A percentile compares a stretch with the other conserved stretches of the same genome.
Conservation (phyloP, 192 early-diverging fungal species). For the Podochytrium sp. region DNA sequence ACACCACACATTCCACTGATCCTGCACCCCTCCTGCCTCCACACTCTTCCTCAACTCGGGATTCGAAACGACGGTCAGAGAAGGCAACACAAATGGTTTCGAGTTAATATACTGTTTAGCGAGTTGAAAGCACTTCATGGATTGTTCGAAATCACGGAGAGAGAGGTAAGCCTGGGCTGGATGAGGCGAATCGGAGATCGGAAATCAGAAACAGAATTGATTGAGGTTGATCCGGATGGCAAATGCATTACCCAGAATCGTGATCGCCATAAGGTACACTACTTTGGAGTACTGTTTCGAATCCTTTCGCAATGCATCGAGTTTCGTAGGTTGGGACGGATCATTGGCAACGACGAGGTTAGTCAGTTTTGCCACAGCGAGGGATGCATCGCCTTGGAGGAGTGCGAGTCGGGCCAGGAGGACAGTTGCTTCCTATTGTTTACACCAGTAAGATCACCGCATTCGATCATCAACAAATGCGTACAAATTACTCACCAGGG, state of each 20-base stretch:
- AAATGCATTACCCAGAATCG: constrained; percentile 11
- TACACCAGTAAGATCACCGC: too few species aligned
- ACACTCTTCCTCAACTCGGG: constrained; percentile 1
- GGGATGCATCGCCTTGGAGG: neutral
- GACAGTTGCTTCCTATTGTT: too few species aligned
- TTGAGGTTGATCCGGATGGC: neutral
- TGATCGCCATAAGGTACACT: constrained; percentile 9
- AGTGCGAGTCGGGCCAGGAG: constrained; percentile 8
- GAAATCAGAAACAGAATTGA: neutral
- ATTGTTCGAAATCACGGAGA: neutral
- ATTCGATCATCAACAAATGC: too few species aligned
- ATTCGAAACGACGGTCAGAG: neutral
- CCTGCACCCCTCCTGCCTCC: neutral
- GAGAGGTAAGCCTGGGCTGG: constrained; percentile 16
- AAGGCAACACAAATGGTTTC: constrained; percentile 2
- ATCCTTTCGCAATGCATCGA: constrained; percentile 4
- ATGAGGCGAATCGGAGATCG: too few species aligned
- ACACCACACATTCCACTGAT: constrained; percentile 14
- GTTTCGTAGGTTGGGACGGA: neutral
- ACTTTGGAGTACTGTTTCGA: neutral
- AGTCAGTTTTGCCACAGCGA: neutral
- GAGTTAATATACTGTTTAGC: neutral
- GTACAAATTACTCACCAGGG: too few species aligned
- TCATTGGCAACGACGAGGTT: neutral
- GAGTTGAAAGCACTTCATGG: constrained; percentile 1